phyloP scores from a whole-genome alignment of 129 eudicot species.

The Pittosporum tobira region DNA sequence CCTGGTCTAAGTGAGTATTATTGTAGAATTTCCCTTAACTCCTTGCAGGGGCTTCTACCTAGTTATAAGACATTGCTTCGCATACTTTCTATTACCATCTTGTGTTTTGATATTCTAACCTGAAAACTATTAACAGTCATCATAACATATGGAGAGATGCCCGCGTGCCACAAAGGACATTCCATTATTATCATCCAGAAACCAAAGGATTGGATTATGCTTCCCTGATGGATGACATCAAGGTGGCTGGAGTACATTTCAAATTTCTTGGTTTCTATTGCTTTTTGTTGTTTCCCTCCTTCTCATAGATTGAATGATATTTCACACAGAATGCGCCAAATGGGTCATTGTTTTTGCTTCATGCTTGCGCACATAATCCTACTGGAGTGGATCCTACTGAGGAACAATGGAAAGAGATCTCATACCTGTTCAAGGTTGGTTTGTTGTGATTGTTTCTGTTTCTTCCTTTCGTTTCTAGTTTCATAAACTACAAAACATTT shows the following conservation, averaged over 20 bases:
- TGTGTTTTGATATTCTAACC: slow-evolving; percentile 9
- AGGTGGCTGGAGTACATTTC: slow-evolving; percentile 33
- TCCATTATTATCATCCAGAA: slow-evolving; percentile 82
- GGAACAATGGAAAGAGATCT: slow-evolving; percentile 93
- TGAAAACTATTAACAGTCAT: slow-evolving; percentile 46
- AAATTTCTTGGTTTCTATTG: background rate
- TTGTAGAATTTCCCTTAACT: background rate
- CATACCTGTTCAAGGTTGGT: slow-evolving; percentile 68
- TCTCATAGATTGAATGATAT: background rate
- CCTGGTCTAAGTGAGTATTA: slow-evolving; percentile 86
- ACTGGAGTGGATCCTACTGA: slow-evolving; percentile 96
- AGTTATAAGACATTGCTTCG: background rate
- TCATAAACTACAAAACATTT: slow-evolving; percentile 2
- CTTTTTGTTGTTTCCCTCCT: slow-evolving; percentile 6
- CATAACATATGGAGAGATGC: slow-evolving; percentile 99
- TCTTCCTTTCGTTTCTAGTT: background rate
- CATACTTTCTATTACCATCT: background rate
- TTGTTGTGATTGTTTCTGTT: background rate
- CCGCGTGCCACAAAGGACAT: slow-evolving; percentile 66
- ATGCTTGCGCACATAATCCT: slow-evolving; percentile 99
- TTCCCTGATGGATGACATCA: slow-evolving; percentile 75
- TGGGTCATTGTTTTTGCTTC: slow-evolving; percentile 91
- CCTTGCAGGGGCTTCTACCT: background rate
- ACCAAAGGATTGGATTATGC: slow-evolving; percentile 84
- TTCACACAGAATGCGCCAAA: slow-evolving; percentile 81